phyloP scores from a whole-genome alignment of 257 asterid genomes.

The Solanum sejunctum region DNA sequence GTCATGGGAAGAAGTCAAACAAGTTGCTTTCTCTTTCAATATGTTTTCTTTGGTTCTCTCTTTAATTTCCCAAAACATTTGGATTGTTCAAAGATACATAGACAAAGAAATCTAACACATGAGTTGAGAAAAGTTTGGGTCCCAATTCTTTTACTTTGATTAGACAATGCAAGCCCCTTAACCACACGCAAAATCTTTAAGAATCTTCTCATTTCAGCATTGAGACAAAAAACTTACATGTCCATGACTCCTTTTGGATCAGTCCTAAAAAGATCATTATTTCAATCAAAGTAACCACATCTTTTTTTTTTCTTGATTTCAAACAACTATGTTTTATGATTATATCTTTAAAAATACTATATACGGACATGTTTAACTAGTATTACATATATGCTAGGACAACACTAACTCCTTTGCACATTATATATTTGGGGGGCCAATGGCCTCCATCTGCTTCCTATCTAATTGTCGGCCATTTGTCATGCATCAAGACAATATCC shows the following conservation, averaged over 20 bases:
- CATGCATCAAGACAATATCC: conserved; percentile 2
- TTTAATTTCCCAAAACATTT: not conserved
- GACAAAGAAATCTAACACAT: conserved; percentile 15
- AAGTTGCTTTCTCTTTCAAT: not conserved
- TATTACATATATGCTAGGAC: not conserved
- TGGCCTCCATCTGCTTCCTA: not conserved
- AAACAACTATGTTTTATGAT: not conserved
- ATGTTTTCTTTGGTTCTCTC: not conserved
- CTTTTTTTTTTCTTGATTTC: not conserved
- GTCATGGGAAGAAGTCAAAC: too few relatives aligned
- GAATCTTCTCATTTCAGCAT: not conserved
- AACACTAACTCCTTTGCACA: conserved; percentile 10
- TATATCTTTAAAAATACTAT: not conserved
- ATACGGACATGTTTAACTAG: not conserved
- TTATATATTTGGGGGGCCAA: not conserved
- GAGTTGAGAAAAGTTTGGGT: not conserved
- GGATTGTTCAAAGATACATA: not conserved
- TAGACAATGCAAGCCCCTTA: conserved; percentile 1
- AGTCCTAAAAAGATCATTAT: not conserved
- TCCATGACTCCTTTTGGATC: not conserved
- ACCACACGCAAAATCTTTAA: conserved; percentile 1
- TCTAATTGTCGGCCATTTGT: conserved; percentile 27
- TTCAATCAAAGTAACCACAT: not conserved
- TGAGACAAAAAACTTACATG: not conserved
- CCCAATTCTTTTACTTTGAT: conserved; percentile 8